Conservation (phyloP, 2,329 filamentous ascomycete genomes). For the Magnaporthiopsis incrustans region DNA sequence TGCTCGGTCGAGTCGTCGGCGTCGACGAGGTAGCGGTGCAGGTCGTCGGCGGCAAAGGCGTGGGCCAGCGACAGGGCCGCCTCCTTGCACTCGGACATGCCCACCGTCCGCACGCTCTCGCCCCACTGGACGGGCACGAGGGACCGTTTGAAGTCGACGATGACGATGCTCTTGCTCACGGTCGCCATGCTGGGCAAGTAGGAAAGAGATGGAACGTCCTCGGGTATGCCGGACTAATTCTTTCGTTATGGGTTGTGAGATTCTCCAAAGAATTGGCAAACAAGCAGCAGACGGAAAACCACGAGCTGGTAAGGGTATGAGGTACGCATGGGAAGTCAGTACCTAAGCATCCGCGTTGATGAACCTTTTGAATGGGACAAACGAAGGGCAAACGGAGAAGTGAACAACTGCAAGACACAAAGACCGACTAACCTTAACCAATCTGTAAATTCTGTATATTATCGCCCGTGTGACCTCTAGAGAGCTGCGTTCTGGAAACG, state of each 20-base stretch:
- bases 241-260: background rate
- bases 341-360: background rate
- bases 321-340: background rate
- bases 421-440: background rate
- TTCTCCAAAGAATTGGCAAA: background rate
- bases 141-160: slow-evolving; percentile 30
- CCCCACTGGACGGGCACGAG: slow-evolving; percentile 46
- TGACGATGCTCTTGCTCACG: slow-evolving; percentile 21
- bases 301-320: too few relatives aligned
- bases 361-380: background rate
- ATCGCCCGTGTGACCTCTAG: slow-evolving; percentile 47
- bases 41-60: slow-evolving; percentile 68
- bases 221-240: background rate
- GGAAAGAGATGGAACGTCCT: slow-evolving; percentile 5
- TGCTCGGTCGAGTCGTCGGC: slow-evolving; percentile 49
- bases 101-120: slow-evolving; percentile 52
- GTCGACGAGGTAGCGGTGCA: slow-evolving; percentile 66
- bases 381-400: background rate
- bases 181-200: slow-evolving; percentile 34
- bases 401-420: background rate
- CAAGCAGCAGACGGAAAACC: background rate
- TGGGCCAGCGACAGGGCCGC: slow-evolving; percentile 66
- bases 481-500: slow-evolving; percentile 47
- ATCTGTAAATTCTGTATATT: slow-evolving; percentile 42
- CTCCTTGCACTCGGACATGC: slow-evolving; percentile 59